phyloP scores from a whole-genome alignment of 345 rosid genomes.

The Acer negundo region DNA sequence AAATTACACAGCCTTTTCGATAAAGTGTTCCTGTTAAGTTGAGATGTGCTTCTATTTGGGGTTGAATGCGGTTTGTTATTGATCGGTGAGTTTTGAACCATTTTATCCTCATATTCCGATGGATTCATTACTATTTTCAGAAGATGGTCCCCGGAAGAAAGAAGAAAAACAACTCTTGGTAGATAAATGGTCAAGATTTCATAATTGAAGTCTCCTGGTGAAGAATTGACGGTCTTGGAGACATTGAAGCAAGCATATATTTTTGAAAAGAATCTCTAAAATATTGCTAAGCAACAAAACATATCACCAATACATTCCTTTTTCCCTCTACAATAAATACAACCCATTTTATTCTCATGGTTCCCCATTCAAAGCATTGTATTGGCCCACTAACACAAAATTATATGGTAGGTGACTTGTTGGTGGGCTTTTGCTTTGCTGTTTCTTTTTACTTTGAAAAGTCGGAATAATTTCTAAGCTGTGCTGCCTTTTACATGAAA shows the following conservation, averaged over 20 bases:
- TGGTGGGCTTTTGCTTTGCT: background rate
- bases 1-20: background rate
- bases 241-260: slow-evolving; percentile 9
- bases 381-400: slow-evolving; percentile 16
- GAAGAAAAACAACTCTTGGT: no score
- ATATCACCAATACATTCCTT: background rate
- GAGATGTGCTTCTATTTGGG: background rate
- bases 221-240: slow-evolving; percentile 1
- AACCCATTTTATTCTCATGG: slow-evolving; percentile 8
- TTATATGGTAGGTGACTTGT: background rate
- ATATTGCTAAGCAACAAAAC: background rate
- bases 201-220: background rate
- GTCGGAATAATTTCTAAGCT: slow-evolving; percentile 11
- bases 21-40: background rate
- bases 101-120: no score
- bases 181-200: background rate
- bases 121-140: background rate
- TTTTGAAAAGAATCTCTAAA: background rate
- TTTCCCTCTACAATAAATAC: background rate
- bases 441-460: background rate
- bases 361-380: slow-evolving; percentile 4
- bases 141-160: no score
- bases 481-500: background rate
- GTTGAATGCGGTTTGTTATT: no score
- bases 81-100: background rate